Conservation (phyloP, 192 early-diverging fungal genomes). For the Mortierella alpina region DNA sequence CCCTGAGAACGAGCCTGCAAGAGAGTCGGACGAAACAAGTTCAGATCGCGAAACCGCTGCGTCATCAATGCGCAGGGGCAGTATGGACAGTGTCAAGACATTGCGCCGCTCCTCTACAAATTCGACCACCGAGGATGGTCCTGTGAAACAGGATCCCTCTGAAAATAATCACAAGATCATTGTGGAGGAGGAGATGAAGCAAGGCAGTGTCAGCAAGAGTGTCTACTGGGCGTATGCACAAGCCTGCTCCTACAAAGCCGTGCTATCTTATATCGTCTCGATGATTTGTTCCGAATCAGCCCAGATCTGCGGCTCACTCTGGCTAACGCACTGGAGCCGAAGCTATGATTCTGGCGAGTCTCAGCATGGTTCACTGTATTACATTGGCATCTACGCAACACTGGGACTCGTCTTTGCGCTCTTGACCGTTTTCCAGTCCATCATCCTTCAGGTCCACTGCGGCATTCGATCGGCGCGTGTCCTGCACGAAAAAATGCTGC, state of each 20-base stretch:
- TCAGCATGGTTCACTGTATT: constrained; percentile 59
- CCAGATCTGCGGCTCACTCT: constrained; percentile 66
- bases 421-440: constrained; percentile 69
- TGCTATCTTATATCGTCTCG: constrained; percentile 68
- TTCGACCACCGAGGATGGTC: too few relatives aligned
- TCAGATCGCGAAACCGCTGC: too few relatives aligned
- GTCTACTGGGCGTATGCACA: constrained; percentile 84
- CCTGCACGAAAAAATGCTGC: constrained; percentile 79
- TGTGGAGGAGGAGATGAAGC: constrained; percentile 78
- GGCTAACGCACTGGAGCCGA: constrained; percentile 77
- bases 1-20: too few relatives aligned
- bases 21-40: too few relatives aligned
- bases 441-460: constrained; percentile 82
- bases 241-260: constrained; percentile 69
- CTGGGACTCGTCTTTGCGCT: constrained; percentile 75
- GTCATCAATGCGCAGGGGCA: too few relatives aligned
- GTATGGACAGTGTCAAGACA: too few relatives aligned
- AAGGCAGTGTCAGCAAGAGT: constrained; percentile 79
- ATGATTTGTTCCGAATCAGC: constrained; percentile 62
- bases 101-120: too few relatives aligned
- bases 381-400: constrained; percentile 79
- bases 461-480: constrained; percentile 77
- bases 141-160: background rate
- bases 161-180: constrained; percentile 66
- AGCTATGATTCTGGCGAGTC: constrained; percentile 53